Evolutionary conservation across 257 asterid species (phyloP).

Genomic region (Solanum pimpinellifolium): DNA sequence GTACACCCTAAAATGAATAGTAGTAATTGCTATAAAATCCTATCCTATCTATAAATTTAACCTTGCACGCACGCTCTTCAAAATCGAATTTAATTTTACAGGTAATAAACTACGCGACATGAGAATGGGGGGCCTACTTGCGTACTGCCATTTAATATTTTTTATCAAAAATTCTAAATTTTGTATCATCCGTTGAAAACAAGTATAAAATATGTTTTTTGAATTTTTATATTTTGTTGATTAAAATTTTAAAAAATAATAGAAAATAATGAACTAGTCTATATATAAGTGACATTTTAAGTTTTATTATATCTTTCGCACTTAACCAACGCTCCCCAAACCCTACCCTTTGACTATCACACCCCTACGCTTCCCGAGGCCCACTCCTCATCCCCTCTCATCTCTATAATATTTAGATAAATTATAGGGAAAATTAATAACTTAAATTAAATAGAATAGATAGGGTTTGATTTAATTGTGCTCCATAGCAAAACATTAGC

Average conservation of each 20-base stretch:
- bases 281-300: too few species aligned
- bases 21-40: too few species aligned
- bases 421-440: too few species aligned
- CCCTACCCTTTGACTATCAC: background rate
- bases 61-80: background rate
- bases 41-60: background rate
- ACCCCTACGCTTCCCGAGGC: too few species aligned
- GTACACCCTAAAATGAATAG: background rate
- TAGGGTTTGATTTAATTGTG: too few species aligned
- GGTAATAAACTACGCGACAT: background rate
- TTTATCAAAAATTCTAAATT: background rate
- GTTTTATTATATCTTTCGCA: background rate
- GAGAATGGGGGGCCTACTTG: background rate
- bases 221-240: rapidly evolving
- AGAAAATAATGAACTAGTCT: background rate
- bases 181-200: background rate
- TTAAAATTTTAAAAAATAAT: too few species aligned
- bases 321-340: background rate
- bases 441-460: too few species aligned
- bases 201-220: too few species aligned
- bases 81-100: background rate
- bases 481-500: too few species aligned
- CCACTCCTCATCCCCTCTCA: background rate
- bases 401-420: too few species aligned
- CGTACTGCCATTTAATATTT: background rate